These are phyloP conservation scores for Phaeosphaeria sp. DNA, from an alignment of 2,329 filamentous ascomycete genomes.

Conservation along the genomic window DNA sequence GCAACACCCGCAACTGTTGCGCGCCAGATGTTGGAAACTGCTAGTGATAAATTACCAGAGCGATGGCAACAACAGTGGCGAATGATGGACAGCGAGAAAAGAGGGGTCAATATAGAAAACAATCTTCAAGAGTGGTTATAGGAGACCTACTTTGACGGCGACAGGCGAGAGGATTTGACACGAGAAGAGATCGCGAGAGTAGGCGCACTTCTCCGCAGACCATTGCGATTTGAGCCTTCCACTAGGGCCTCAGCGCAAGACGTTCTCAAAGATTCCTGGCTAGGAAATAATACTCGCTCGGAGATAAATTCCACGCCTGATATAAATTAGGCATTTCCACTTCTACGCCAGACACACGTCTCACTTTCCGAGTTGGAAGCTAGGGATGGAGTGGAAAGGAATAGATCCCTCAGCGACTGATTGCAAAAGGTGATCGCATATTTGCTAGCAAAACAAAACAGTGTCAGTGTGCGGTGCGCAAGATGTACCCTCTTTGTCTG, in stretches of 20 bases:
- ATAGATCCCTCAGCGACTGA: too few species aligned
- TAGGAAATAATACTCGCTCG: slow-evolving; percentile 4
- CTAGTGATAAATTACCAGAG: slow-evolving; percentile 43
- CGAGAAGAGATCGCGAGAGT: slow-evolving; percentile 25
- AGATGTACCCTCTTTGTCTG: too few species aligned
- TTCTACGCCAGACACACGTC: too few species aligned
- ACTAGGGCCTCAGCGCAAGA: slow-evolving; percentile 19
- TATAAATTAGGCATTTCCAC: too few species aligned
- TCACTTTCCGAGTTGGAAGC: too few species aligned
- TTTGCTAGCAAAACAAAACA: too few species aligned
- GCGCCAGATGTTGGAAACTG: slow-evolving; percentile 47
- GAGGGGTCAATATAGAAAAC: slow-evolving; percentile 18
- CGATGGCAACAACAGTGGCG: slow-evolving; percentile 41
- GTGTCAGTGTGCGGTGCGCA: too few species aligned
- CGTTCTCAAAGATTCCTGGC: slow-evolving; percentile 29
- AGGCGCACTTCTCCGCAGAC: slow-evolving; percentile 18
- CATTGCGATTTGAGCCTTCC: slow-evolving; percentile 28
- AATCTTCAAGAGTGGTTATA: slow-evolving; percentile 48
- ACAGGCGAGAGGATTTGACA: slow-evolving; percentile 19
- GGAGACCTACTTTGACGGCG: slow-evolving; percentile 48
- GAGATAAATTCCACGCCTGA: neutral
- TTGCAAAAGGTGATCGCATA: too few species aligned
- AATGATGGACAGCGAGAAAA: slow-evolving; percentile 24
- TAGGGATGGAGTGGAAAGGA: too few species aligned
- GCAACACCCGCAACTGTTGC: slow-evolving; percentile 42